Base-by-base conservation (phyloP, 192 early-diverging fungal genomes). In the Dissophora ornata region DNA sequence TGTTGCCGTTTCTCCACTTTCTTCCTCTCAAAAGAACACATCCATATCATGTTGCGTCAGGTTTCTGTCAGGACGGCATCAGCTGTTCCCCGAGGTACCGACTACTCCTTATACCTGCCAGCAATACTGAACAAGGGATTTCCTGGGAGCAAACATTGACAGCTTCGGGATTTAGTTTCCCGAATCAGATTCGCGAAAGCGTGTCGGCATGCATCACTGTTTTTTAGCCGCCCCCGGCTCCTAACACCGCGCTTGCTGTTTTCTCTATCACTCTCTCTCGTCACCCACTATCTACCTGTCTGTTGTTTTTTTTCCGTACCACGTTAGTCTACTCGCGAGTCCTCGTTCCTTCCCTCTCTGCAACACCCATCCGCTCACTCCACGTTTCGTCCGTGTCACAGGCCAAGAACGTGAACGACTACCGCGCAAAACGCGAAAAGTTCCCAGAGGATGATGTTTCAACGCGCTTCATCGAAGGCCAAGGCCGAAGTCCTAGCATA, bases 361-460 rank as follows among this genome's bases (percentile, higher is more conserved):
- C 10, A n/a, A 45, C 18, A 5, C 44, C 10, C 4, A 10, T 45
- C 12, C 44, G 44, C 18, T 45, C 44, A 5, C 44, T 77, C 38
- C 73, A 77, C 29, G 49, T 77, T 38, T 77, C 73, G 24, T 53
- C 73, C 15, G 58, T 33, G 26, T 36, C 50, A 18, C 57, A 28
- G 25, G 73, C 64, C 24, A 13, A 65, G 45, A 77, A 77, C 65
- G 60, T 57, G 41, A 77, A 77, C 73, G 73, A 77, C 44, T 67
- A 77, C 38, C 73, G 73, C 19, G 51, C 73, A 28, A 77, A 77
- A 52, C 73, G 73, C 34, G 73, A 77, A 60, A 57, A 48, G 42
- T 77, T 77, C 53, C 73, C 73, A 3, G 73, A 77, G 47, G 73
- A 77, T 77, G 73, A 79, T 26, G 2, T 52, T 15, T 66, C 62